Evolutionary conservation across 257 asterid species (phyloP).

Genomic region (Lithospermum erythrorhizon): DNA sequence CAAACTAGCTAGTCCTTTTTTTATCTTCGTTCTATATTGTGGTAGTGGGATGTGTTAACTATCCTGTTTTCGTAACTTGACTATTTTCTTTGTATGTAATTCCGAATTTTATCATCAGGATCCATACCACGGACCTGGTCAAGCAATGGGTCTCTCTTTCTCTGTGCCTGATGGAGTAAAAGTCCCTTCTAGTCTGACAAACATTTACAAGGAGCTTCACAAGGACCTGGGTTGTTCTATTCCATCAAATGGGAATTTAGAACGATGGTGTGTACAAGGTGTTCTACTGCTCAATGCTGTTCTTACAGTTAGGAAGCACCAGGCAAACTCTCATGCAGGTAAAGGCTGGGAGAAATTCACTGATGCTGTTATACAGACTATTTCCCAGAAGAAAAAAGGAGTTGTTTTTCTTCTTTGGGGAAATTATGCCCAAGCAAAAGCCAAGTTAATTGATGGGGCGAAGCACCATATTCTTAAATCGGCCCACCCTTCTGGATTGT

Average conservation of each 20-base stretch:
- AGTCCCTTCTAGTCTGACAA: constrained; percentile 80
- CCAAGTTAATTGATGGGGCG: constrained; percentile 67
- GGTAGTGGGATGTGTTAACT: background rate
- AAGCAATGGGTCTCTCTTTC: constrained; percentile 98
- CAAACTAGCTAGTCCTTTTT: too few species aligned
- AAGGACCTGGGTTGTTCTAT: constrained; percentile 76
- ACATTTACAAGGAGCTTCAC: constrained; percentile 84
- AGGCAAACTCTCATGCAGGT: constrained; percentile 91
- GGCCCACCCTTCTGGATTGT: constrained; percentile 97
- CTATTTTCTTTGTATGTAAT: background rate
- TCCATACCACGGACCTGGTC: constrained; percentile 98
- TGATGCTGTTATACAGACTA: constrained; percentile 76
- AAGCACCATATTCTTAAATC: constrained; percentile 79
- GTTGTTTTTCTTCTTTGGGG: constrained; percentile 98
- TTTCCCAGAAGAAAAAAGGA: constrained; percentile 68
- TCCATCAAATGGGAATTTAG: constrained; percentile 77
- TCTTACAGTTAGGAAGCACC: constrained; percentile 84
- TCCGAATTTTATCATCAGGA: constrained; percentile 33
- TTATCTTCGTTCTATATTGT: too few species aligned
- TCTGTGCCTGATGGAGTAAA: constrained; percentile 78
- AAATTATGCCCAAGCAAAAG: constrained; percentile 89
- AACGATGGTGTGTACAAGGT: constrained; percentile 95
- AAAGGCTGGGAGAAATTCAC: constrained; percentile 99
- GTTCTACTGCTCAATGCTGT: constrained; percentile 93
- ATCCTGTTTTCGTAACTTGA: background rate